phyloP scores from a whole-genome alignment of 2,329 filamentous ascomycete species.

The Cladosporium sp. region DNA sequence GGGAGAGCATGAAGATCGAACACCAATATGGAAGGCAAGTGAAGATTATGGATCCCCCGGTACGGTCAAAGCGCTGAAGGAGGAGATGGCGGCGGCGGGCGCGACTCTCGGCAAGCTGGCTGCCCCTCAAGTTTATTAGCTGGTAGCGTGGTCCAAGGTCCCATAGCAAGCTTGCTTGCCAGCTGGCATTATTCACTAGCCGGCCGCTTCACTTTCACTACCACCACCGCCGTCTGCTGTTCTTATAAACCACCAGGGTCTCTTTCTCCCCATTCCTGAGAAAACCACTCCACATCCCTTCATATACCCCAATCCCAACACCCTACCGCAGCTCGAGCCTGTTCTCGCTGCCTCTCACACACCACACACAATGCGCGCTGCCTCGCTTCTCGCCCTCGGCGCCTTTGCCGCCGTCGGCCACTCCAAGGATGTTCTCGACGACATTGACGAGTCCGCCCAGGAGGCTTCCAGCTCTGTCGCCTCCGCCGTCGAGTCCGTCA shows the following conservation, averaged over 20 bases:
- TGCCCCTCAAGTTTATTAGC: no score
- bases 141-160: no score
- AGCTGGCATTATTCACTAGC: no score
- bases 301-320: not conserved
- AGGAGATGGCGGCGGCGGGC: no score
- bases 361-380: constrained; percentile 69
- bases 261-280: not conserved
- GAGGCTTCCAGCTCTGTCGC: constrained; percentile 39
- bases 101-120: no score
- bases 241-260: not conserved
- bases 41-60: not conserved
- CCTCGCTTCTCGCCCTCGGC: constrained; percentile 67
- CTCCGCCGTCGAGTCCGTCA: constrained; percentile 47
- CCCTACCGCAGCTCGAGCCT: constrained; percentile 7
- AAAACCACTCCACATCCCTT: not conserved
- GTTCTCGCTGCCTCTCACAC: constrained; percentile 5
- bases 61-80: no score
- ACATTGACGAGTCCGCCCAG: constrained; percentile 51
- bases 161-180: no score
- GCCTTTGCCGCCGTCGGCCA: constrained; percentile 68
- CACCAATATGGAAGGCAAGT: not conserved
- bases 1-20: no score
- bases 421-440: constrained; percentile 64
- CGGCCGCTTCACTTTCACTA: not conserved
- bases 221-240: not conserved